Evolutionary conservation across 2,329 filamentous ascomycete species (phyloP), one percentile per base, ranked within the genome.

Genomic region (Hypoxylon sp.): DNA sequence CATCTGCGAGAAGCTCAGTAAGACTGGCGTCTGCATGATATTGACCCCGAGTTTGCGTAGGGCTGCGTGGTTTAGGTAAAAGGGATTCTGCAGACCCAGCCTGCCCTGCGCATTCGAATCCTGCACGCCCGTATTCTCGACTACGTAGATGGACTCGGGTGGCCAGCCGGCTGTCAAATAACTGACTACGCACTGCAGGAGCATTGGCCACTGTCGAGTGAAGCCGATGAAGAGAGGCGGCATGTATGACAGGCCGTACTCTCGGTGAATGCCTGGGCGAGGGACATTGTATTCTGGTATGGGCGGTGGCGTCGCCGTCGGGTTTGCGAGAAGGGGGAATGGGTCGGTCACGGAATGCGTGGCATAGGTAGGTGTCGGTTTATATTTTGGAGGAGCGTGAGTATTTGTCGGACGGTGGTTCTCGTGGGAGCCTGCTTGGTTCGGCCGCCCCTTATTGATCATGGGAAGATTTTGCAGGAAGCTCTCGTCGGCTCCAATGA

Each of bases 1-100:
- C 38, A 86, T 74, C 69, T 87, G 84, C 0, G 84, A 80, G 67
- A 86, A 86, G 48, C 74, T 81, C 62, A 86, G 76, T 0, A 86
- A 78, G 2, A 82, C 82, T 2, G 84, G 83, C 0, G 83, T 84
- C 38, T 79, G 78, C 9, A 86, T 67, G 36, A 87, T 73, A 58
- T 78, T 78, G 62, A 80, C 77, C 24, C 78, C 66, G 12, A 75
- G 71, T 30, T 70, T 71, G 12, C 49, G 66, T 4, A 84, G 70
- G 0, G 77, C 76, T 1, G 75, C 76, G 58, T 84, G 79, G 66
- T 84, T 79, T 7, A 85, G 74, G 69, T 80, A 83, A 72, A 83
- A 84, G 0, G 81, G 82, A 48, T 84, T 83, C 18, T 83, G 77
- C 0, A 79, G 71, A 1, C 78, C 78, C 9, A 84, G 74, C 8